Evolutionary conservation across 116 monocot genomes (phyloP), one percentile per base, ranked within the genome.

Genomic region (Papilionanthe hybrid): DNA sequence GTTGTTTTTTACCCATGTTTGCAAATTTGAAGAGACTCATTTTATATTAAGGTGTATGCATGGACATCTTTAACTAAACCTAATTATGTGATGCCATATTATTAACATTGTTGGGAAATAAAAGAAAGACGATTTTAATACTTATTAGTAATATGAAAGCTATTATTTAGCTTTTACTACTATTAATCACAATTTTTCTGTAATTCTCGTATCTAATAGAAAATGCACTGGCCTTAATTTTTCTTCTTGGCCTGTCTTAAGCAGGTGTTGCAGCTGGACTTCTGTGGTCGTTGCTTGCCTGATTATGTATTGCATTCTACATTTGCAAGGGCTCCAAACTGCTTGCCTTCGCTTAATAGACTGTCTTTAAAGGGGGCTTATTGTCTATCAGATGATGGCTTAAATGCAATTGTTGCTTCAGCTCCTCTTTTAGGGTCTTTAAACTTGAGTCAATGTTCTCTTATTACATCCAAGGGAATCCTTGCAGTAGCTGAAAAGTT

Each of bases 341-440:
- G 83, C 67, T 82, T 96, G 83, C 90, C 92, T 9, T 80, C 79
- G 53, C 81, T 96, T 65, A 92, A 79, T 79, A 81, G 75, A 28
- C 19, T 96, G 48, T 93, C 92, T 50, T 72, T 96, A 13, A 90
- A 82, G 79, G 96, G 94, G 60, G 86, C 85, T 18, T 93, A 92
- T 55, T 84, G 93, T 63, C 86, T 96, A 63, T 85, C 96, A 32
- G 94, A 96, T 82, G 82, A 75, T 74, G 96, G 94, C 25, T 75
- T 96, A 80, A 79, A 74, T 60, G 84, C 87, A 58, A 84, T 96
- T 80, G 79, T 79, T 80, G 66, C 84, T 84, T 87, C 96, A 27
- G 92, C 96, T 32, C 92, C 96, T 55, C 48, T 42, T n/a, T 76
- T 96, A 58, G 75, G 76, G 48, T 90, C 90, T 28, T 49, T 96